Evolutionary conservation across 202 grass and related monocot genomes (phyloP), one percentile per base, ranked within the genome.

Genomic region (Setaria italica): DNA sequence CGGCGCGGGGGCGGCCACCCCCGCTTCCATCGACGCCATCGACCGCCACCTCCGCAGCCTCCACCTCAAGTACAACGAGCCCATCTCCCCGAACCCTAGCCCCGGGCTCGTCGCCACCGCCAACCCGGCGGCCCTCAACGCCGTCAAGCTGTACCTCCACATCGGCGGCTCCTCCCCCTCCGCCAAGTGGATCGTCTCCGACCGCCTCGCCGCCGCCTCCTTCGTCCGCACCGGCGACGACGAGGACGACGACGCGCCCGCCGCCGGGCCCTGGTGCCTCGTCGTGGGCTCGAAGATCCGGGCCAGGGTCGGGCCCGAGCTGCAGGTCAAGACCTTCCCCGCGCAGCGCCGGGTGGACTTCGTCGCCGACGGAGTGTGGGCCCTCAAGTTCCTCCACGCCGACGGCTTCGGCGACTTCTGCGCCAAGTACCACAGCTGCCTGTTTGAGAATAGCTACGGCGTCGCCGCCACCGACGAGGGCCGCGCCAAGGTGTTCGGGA

Each of bases 321-420:
- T 95, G 70, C 96, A 99, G 90, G 84, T 95, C 60, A 99, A 99
- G 76, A 79, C 96, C 5, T 95, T 95, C 72, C 88, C 90, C 29
- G 86, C 49, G 25, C 93, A 92, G 86, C 89, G 90, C 2, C 91
- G 96, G 11, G 87, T 94, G 4, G 96, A 99, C 67, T 95, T 95
- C 77, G 82, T 96, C 33, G 96, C 93, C 10, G 91, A 96, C 59
- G 96, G 93, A 45, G 96, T 99, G 13, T 96, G 96, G 96, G 93
- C 93, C 12, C 83, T 99, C 21, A 99, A 92, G 72, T 99, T 99
- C 86, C 68, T 92, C 34, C 78, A 92, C 55, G 67, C 87, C 0
- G 84, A 94, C 7, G 91, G 90, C 20, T 96, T 91, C 82, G 37
- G 32, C 0, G 74, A 85, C 17, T 99, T 99, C 91, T 92, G 87